Evolutionary conservation across 2,329 filamentous ascomycete genomes (phyloP), one percentile per base, ranked within the genome.

Genomic region (Penicillium digitatum): DNA sequence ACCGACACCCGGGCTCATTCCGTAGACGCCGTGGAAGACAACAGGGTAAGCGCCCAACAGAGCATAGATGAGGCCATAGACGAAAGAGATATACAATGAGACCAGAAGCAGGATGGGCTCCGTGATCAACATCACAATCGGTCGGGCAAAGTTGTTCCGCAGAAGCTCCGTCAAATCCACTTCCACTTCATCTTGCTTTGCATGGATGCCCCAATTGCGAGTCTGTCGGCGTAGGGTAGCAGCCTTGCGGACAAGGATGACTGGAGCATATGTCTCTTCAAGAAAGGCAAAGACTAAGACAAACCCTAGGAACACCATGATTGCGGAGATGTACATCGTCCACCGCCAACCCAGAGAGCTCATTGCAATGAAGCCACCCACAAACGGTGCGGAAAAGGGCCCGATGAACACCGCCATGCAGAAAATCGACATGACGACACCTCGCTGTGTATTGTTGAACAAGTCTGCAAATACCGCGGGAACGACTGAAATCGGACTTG

Each of bases 1-100:
- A 3, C 85, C 82, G n/a, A 88, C 74, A 48, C 91, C 90, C 3
- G 79, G 68, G 26, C 74, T 82, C 75, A 93, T 87, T 61, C 60
- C 62, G 37, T 71, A 58, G 2, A 69, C 58, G 81, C 64, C 54
- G 48, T 73, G 65, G 49, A 71, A 74, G 5, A 72, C 68, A 29
- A 70, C 64, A 0, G 68, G 72, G 45, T 70, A 74, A 16, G 69
- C 69, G 0, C 64, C 70, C n/a, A 75, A 48, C 37, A 73, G 69
- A 4, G 66, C 57, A 54, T 70, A 70, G 0, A 68, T 56, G 2
- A 70, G 49, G 2, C 63, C 68, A 37, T 71, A 71, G 12, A 71
- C 66, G 26, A 69, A 70, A 0, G 64, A 64, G 56, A 72, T 68
- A 22, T 72, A 70, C 11, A 67, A 26, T 3, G 69, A 66, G 8